Evolutionary conservation across 1,284 basidiomycete genomes (phyloP), one percentile per base, ranked within the genome.

Genomic region (Ganoderma resinaceum): DNA sequence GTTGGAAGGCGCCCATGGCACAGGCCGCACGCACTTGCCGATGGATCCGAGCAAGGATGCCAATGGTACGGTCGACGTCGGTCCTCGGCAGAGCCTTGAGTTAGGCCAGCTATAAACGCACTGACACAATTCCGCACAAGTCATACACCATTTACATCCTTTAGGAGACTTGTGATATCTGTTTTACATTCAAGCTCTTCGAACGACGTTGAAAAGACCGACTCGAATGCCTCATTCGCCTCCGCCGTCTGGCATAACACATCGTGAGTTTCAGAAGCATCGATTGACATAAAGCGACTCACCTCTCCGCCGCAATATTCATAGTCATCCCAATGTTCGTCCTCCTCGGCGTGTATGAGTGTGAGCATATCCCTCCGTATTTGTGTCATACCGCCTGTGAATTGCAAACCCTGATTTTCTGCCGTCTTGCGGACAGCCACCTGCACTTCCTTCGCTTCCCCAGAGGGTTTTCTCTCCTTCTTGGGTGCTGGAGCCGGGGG

Each of bases 401-500:
- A 73, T 73, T 87, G 87, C 62, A 72, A 80, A 29, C 82, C 82
- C 71, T 87, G 88, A 68, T 93, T 91, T 61, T 92, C 91, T 18
- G 81, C 74, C 5, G 76, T 78, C 78, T 90, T 93, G 60, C 90
- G 85, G 9, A 91, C 88, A 29, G 91, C 86, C 20, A 93, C 90
- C 73, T 93, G 91, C 14, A 94, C 89, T 76, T 95, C 93, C 75
- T 85, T 91, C 26, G 86, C 84, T 67, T 91, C 90, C 12, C 81
- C 84, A 0, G 78, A 71, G 0, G 82, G 67, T 74, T 83, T 87
- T 75, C 82, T 86, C 73, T 89, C 90, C 75, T 91, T 92, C 71
- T 87, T 86, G 5, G 79, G 73, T 8, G 77, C 74, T 20, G 83
- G 80, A 7, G 81, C 74, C 4, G 86, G 85, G 2, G 82, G 79